Conservation (phyloP, 2,329 filamentous ascomycete genomes). For the Pseudogymnoascus sp. region DNA sequence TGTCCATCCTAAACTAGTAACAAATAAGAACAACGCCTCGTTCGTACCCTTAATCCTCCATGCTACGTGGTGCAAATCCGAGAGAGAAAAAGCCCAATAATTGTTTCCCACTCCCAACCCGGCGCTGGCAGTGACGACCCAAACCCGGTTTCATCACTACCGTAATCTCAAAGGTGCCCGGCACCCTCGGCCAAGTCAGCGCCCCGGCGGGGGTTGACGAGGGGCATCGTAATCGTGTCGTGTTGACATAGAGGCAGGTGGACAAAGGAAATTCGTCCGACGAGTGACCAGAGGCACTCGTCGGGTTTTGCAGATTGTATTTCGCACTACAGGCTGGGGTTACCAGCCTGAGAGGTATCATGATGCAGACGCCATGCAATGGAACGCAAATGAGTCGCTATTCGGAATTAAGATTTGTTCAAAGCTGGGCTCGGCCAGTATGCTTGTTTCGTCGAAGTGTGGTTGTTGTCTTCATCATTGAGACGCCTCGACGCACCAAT, state of each 20-base stretch:
- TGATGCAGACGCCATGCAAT: slow-evolving; percentile 28
- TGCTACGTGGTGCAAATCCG: background rate
- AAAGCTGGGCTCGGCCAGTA: slow-evolving; percentile 6
- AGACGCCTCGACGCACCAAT: slow-evolving; percentile 81
- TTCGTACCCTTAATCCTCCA: background rate
- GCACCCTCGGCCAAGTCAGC: background rate
- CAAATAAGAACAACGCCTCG: slow-evolving; percentile 7
- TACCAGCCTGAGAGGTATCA: slow-evolving; percentile 32
- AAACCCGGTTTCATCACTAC: background rate
- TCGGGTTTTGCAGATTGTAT: slow-evolving; percentile 1
- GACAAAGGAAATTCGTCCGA: slow-evolving; percentile 7
- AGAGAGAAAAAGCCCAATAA: background rate
- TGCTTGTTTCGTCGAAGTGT: slow-evolving; percentile 1
- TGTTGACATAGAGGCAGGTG: slow-evolving; percentile 3
- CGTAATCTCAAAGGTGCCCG: background rate
- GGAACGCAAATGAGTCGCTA: slow-evolving; percentile 7
- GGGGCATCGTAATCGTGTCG: background rate
- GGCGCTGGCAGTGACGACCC: background rate
- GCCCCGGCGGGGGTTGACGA: background rate
- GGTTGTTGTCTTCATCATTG: slow-evolving; percentile 15
- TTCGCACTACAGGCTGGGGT: slow-evolving; percentile 23
- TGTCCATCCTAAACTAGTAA: slow-evolving; percentile 8
- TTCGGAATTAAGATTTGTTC: slow-evolving; percentile 7
- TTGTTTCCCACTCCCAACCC: background rate
- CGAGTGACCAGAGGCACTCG: slow-evolving; percentile 20